Evolutionary conservation across 2,329 filamentous ascomycete genomes (phyloP).

Genomic region (Aspergillus neotritici): DNA sequence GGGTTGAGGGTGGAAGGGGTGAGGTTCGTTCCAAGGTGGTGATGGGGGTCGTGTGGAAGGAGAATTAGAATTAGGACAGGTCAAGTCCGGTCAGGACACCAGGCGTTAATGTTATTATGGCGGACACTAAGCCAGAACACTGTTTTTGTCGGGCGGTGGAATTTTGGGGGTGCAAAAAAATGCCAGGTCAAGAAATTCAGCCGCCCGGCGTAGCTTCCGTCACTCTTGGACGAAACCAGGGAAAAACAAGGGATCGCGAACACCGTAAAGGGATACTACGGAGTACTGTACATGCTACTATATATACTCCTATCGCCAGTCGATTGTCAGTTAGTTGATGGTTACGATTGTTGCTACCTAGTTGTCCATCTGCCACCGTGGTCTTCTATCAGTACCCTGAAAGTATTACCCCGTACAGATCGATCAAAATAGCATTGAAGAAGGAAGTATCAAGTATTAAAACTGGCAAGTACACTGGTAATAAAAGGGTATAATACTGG

Average conservation of each 20-base stretch:
- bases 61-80: too few relatives aligned
- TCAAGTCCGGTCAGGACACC: slow-evolving; percentile 1
- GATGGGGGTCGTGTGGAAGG: neutral
- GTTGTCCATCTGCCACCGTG: neutral
- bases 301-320: too few relatives aligned
- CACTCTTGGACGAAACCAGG: slow-evolving; percentile 20
- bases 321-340: too few relatives aligned
- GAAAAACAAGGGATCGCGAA: neutral
- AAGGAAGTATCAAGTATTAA: too few relatives aligned
- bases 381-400: neutral
- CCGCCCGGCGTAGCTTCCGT: slow-evolving; percentile 35
- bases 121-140: slow-evolving; percentile 7
- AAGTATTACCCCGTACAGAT: neutral
- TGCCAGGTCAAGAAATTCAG: slow-evolving; percentile 33
- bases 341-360: neutral
- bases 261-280: too few relatives aligned
- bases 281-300: too few relatives aligned
- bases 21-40: neutral
- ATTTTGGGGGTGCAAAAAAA: slow-evolving; percentile 30
- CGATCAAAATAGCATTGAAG: neutral
- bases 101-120: neutral
- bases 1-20: slow-evolving; percentile 3
- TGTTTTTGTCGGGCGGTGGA: slow-evolving; percentile 25
- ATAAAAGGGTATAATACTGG: too few relatives aligned
- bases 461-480: neutral